Percentiles rank a stretch among this genome's conserved stretches.
Evolutionary conservation across 495 filamentous ascomycete genomes (phyloP).

Genomic region (Hypoxylon lienhwacheense): DNA sequence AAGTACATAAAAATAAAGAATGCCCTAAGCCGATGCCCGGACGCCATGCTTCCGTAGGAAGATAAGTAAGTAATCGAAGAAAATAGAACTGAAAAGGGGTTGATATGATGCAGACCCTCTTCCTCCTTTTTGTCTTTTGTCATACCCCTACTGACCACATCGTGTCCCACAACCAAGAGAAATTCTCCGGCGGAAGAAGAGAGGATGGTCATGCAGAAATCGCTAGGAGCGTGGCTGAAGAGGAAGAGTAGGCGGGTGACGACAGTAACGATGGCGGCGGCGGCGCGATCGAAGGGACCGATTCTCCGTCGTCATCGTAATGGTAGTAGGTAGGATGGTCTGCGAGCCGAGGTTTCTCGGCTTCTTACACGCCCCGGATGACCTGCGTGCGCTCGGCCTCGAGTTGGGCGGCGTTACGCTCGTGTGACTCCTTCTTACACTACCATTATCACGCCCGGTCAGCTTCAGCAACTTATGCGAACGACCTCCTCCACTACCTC

Average conservation of each 20-base stretch:
- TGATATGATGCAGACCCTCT: constrained; percentile 9
- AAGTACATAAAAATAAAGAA: constrained; percentile 12
- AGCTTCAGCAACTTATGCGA: constrained; percentile 21
- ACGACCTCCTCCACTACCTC: background rate
- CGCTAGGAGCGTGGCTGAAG: constrained; percentile 3
- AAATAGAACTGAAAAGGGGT: too few species aligned
- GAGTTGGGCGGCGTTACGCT: constrained; percentile 87
- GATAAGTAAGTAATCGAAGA: constrained; percentile 6
- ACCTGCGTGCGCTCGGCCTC: constrained; percentile 80
- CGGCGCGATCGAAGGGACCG: too few species aligned
- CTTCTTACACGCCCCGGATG: constrained; percentile 52
- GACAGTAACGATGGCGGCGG: background rate
- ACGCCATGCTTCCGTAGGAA: constrained; percentile 34
- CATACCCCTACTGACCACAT: too few species aligned
- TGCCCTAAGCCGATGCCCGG: constrained; percentile 31
- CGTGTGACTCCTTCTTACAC: constrained; percentile 94
- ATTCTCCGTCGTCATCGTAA: background rate
- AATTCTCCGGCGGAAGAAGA: too few species aligned
- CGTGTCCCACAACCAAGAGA: too few species aligned
- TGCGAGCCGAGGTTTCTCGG: background rate
- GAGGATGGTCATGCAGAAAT: background rate
- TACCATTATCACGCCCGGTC: constrained; percentile 32
- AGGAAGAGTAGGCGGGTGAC: background rate
- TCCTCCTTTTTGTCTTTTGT: too few species aligned
- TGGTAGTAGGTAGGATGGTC: background rate